Evolutionary conservation across 2,329 filamentous ascomycete species (phyloP), one percentile per base, ranked within the genome.

Genomic region (Neurospora crassa): DNA sequence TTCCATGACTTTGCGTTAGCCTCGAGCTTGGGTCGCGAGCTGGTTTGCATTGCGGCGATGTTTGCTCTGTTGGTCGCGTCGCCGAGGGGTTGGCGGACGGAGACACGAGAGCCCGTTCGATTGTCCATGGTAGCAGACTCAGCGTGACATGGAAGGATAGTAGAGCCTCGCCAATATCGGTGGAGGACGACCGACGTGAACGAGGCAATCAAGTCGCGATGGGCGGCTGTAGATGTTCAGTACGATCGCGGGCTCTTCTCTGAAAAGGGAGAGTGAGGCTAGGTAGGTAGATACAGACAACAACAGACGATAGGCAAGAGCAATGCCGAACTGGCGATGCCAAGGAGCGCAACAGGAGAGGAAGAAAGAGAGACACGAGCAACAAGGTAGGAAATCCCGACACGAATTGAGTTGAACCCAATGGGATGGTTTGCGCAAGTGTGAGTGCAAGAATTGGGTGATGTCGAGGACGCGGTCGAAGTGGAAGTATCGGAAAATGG

Each of bases 41-140:
- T 37, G 29, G 29, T 37, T 63, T 37, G 53, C 53, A 63, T 72
- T 42, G 72, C 74, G 24, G 70, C 72, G 12, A 74, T 74, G 71
- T 78, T 79, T 18, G 76, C 74, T 42, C 78, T 75, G 34, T 77
- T 75, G 1, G 78, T 77, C 70, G 76, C 77, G 69, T 79, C 78
- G 29, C 75, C 72, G 43, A 79, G 73, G 11, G 78, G 78, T 69
- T 79, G 75, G n/a, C 78, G 77, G 47, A 70, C 71, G 10, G 73
- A 67, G 7, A 72, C 67, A n/a, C 72, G 71, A 34, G 74, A 67
- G 59, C 71, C 72, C 68, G 34, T 70, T 45, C 70, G 75, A 45
- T 74, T 71, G 41, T 78, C 76, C 78, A 79, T 79, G 72, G 40
- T 70, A 1, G 24, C 29, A 37, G 29, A 40, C 24, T 37, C 43